Base-by-base conservation (phyloP, 495 filamentous ascomycete species). In the Talaromyces liani region DNA sequence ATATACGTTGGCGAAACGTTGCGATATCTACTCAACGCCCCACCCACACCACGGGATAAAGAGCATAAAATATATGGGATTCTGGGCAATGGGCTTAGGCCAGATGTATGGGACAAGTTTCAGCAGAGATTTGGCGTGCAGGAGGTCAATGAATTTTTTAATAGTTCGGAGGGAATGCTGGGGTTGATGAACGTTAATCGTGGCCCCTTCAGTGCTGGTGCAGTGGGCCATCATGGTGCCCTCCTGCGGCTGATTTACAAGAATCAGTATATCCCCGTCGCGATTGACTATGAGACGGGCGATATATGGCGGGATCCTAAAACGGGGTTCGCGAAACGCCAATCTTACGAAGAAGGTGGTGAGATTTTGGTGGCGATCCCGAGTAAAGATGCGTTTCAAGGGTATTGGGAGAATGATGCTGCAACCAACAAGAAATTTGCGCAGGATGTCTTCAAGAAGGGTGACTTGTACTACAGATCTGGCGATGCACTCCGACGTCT, bases 1-100 rank as follows among this genome's bases (percentile, higher is more conserved):
- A 84, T 88, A 10, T 94, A 94, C 68, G 91, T 94, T n/a, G 90
- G 91, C 65, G 90, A 94, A 71, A 90, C 87, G 0, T 83, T 89
- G 27, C 79, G 90, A 3, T 94, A 93, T 61, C 80, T 94, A 2
- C 82, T 94, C 16, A 84, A 88, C 0, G 82, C 84, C 10, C 88
- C 89, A 0, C 84, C 86, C 0, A 85, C 81, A 2, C 80, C 85
- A 1, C 72, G 80, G 2, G 91, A 94, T 64, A 81, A 77, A 22
- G 75, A 85, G 5, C 90, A 94, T 66, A 81, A 80, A 14, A 80
- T 92, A 10, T 80, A 83, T 20, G 74, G 81, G 54, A 89, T 92
- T 74, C 90, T 84, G 65, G 90, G 90, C 7, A 93, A 93, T 68
- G 90, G 90, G 0, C 76, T 93, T 60, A 79, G 90, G 0, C 88